These are phyloP conservation scores for Coemansia pectinata DNA, from an alignment of 192 early-diverging fungal genomes.

Conservation along the genomic window DNA sequence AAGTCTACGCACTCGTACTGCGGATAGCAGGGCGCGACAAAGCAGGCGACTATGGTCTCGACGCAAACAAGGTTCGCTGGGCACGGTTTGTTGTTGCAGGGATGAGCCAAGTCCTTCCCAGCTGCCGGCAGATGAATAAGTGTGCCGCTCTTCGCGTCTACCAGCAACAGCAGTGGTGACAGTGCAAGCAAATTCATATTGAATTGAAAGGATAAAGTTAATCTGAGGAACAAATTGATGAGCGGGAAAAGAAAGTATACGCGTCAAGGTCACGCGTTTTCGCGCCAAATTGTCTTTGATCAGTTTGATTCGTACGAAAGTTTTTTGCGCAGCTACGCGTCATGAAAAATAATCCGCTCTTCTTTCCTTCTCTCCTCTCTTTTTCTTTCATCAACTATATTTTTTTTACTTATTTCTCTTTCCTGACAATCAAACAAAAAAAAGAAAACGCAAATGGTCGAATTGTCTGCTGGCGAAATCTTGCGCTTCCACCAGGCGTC, in stretches of 20 bases:
- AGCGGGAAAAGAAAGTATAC: background rate
- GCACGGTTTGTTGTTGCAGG: conserved; percentile 15
- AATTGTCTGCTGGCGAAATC: conserved; percentile 42
- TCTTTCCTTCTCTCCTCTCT: background rate
- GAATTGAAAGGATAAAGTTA: background rate
- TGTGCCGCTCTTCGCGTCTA: conserved; percentile 9
- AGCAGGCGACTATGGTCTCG: conserved; percentile 14
- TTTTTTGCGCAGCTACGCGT: background rate
- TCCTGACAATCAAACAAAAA: background rate
- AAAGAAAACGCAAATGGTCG: background rate
- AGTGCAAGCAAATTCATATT: background rate
- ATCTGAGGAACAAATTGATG: background rate
- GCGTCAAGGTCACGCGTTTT: background rate
- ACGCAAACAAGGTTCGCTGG: conserved; percentile 2
- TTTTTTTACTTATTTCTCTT: conserved; percentile 9
- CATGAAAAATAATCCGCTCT: background rate
- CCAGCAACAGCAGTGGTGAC: background rate
- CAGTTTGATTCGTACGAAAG: background rate
- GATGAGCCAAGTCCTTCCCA: conserved; percentile 4
- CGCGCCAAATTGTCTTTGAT: background rate
- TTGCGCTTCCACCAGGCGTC: conserved; percentile 25
- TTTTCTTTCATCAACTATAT: background rate
- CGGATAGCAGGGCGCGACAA: conserved; percentile 25
- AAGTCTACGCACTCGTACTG: conserved; percentile 5
- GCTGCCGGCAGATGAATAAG: conserved; percentile 11